Evolutionary conservation across 2,329 filamentous ascomycete species (phyloP).

Genomic region (Neocucurbitaria cava): DNA sequence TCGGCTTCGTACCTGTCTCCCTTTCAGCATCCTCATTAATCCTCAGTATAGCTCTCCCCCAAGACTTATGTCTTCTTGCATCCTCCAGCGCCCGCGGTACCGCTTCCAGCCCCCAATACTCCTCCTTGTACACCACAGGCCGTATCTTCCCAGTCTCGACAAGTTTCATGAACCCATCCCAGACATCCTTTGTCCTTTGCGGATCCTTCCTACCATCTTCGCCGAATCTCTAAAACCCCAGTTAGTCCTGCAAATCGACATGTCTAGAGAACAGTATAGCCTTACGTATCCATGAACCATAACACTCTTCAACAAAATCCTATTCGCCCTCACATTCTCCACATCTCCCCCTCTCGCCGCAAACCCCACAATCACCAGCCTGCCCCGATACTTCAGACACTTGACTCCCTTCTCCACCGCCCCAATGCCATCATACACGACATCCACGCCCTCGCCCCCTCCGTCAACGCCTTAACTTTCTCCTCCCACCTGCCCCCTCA

Average conservation of each 20-base stretch:
- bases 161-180: constrained; percentile 59
- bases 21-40: constrained; percentile 40
- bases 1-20: constrained; percentile 5
- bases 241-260: neutral
- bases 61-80: constrained; percentile 58
- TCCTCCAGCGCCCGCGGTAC: constrained; percentile 61
- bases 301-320: constrained; percentile 31
- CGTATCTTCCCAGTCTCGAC: constrained; percentile 57
- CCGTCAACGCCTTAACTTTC: constrained; percentile 57
- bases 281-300: constrained; percentile 36
- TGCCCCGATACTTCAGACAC: constrained; percentile 61
- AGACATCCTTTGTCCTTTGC: constrained; percentile 56
- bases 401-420: constrained; percentile 62
- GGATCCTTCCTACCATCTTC: constrained; percentile 62
- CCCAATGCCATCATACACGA: constrained; percentile 66
- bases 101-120: constrained; percentile 59
- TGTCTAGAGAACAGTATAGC: neutral
- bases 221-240: constrained; percentile 58
- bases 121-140: constrained; percentile 58
- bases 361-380: constrained; percentile 65
- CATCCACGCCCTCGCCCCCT: constrained; percentile 59
- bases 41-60: constrained; percentile 64
- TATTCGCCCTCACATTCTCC: constrained; percentile 48
- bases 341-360: constrained; percentile 61
- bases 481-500: constrained; percentile 60